phyloP scores from a whole-genome alignment of 2,329 filamentous ascomycete species.

The Calonectria multiphialidica region DNA sequence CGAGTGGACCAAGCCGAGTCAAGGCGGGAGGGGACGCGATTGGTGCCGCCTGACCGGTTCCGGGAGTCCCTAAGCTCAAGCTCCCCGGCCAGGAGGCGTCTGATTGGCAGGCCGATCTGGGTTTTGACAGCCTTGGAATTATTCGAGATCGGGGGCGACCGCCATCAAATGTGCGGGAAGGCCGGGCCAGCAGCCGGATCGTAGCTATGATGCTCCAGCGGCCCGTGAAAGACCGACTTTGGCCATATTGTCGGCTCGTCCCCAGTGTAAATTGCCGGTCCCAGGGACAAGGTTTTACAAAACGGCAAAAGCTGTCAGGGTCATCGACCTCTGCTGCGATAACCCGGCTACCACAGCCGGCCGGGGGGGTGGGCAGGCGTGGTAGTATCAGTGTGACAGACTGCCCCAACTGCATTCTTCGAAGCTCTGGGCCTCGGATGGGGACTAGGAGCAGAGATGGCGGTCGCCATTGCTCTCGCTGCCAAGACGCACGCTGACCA shows the following conservation, averaged over 20 bases:
- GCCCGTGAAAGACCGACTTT: not conserved
- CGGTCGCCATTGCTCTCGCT: slow-evolving; percentile 7
- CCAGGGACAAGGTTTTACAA: slow-evolving; percentile 34
- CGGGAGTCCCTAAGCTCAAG: slow-evolving; percentile 37
- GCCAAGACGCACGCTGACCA: slow-evolving; percentile 20
- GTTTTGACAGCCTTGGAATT: slow-evolving; percentile 30
- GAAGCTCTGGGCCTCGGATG: slow-evolving; percentile 29
- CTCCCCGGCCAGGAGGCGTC: slow-evolving; percentile 22
- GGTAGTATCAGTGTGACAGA: slow-evolving; percentile 36
- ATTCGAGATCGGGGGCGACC: slow-evolving; percentile 27
- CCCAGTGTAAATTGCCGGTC: slow-evolving; percentile 28
- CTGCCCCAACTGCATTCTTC: slow-evolving; percentile 29
- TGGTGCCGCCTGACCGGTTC: slow-evolving; percentile 46
- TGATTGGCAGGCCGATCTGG: slow-evolving; percentile 41
- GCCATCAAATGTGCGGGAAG: slow-evolving; percentile 13
- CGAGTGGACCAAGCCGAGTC: slow-evolving; percentile 39
- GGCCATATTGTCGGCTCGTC: not conserved
- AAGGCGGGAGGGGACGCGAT: slow-evolving; percentile 45
- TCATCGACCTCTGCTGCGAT: slow-evolving; percentile 28
- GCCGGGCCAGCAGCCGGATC: not conserved
- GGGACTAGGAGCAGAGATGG: slow-evolving; percentile 18
- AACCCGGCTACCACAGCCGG: slow-evolving; percentile 20
- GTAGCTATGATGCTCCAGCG: slow-evolving; percentile 1
- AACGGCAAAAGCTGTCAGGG: slow-evolving; percentile 32
- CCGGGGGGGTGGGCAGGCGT: slow-evolving; percentile 20